Evolutionary conservation across 202 grass and related monocot genomes (phyloP), one percentile per base, ranked within the genome.

Genomic region (Setaria viridis): DNA sequence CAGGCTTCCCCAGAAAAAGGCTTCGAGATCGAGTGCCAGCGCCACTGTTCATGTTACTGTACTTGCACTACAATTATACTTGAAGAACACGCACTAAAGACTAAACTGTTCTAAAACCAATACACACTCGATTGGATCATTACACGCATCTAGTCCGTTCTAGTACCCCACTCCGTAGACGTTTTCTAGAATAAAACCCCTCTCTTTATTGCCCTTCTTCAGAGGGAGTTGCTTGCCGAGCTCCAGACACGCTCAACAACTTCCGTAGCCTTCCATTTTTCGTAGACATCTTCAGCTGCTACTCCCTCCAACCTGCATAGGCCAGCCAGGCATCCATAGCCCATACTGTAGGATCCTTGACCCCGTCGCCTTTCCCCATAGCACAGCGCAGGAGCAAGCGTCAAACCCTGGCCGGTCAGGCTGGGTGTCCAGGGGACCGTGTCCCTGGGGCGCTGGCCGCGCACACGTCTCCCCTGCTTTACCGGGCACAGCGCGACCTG

Each of bases 61-160:
- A 45, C 67, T 58, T 20, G 8, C 77, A 47, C 50, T 57, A 42
- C 55, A 32, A 34, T 11, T 57, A 58, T 34, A 39, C 74, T 82
- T 86, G 59, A 67, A 76, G 83, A 29, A 54, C 88, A 90, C 65
- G 56, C 83, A 63, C 82, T 2, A 0, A 8, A 72, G 6, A 62
- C 21, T 62, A 16, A 82, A 29, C 19, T 58, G 42, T 45, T 62
- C 14, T 42, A 48, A 46, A 62, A 74, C 51, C 65, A 54, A 76
- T 17, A 67, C 80, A 5, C 68, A 2, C 19, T 30, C 48, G 19
- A 33, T 50, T n/a, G 43, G 63, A 29, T 1, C 30, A 35, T 21
- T 32, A 47, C 55, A 57, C 25, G 15, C n/a, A 65, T 35, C 66
- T 41, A 41, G 39, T 4, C 39, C 39, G 39, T 41, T 7, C 57